Conservation (phyloP, 805 yeast genomes). For the Tetrapisispora arboricola region DNA sequence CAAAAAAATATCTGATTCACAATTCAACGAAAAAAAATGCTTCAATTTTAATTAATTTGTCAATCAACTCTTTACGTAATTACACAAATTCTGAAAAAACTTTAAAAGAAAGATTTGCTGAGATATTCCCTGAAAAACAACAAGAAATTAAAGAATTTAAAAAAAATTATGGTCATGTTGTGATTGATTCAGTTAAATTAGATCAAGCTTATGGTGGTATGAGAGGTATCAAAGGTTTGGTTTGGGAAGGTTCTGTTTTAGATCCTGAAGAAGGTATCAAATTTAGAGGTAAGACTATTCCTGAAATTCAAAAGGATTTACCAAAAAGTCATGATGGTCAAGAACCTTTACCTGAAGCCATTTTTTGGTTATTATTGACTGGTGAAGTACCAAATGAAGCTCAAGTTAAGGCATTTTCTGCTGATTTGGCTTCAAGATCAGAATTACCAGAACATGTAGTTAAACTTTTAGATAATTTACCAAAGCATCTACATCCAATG, state of each 20-base stretch:
- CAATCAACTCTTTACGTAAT: slow-evolving; percentile 2
- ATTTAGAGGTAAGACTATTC: slow-evolving; percentile 77
- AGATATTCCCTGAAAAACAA: slow-evolving; percentile 80
- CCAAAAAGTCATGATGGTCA: slow-evolving; percentile 54
- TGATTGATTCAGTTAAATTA: slow-evolving; percentile 61
- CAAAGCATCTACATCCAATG: slow-evolving; percentile 77
- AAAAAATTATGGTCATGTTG: slow-evolving; percentile 72
- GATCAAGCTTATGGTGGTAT: slow-evolving; percentile 87
- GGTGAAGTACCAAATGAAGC: slow-evolving; percentile 72
- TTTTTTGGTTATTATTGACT: slow-evolving; percentile 73
- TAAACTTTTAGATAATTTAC: slow-evolving; percentile 62
- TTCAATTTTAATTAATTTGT: not conserved
- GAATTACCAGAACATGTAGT: slow-evolving; percentile 69
- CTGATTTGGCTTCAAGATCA: slow-evolving; percentile 70
- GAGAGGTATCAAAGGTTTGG: slow-evolving; percentile 79
- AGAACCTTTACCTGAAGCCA: slow-evolving; percentile 69
- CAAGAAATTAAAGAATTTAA: slow-evolving; percentile 79
- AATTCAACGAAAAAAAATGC: not conserved
- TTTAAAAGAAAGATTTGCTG: slow-evolving; percentile 89
- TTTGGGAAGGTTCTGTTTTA: slow-evolving; percentile 82
- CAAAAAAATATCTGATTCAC: not conserved
- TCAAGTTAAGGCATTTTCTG: slow-evolving; percentile 61
- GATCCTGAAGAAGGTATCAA: slow-evolving; percentile 82
- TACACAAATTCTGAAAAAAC: slow-evolving; percentile 37
- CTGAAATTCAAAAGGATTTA: slow-evolving; percentile 61